Conservation (phyloP, 2,329 filamentous ascomycete genomes). For the Fonsecaea pugnacius region DNA sequence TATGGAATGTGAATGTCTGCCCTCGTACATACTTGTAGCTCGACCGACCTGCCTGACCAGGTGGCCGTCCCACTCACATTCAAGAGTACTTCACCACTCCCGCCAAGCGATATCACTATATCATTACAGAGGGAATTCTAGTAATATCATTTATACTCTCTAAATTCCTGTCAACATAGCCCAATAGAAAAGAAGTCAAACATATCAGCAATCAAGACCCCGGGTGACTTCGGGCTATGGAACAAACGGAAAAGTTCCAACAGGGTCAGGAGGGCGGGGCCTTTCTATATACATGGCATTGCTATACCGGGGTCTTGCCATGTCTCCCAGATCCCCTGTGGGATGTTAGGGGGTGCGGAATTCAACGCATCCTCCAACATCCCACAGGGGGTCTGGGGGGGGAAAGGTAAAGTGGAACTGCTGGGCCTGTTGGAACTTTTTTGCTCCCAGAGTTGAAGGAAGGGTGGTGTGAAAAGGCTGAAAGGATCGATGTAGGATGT, state of each 20-base stretch:
- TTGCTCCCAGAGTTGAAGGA: not conserved
- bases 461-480: not conserved
- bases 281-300: constrained; percentile 3
- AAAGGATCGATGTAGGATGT: not conserved
- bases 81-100: not conserved
- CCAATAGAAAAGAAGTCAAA: not conserved
- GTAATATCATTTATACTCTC: not conserved
- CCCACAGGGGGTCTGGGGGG: not conserved
- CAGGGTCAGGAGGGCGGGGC: constrained; percentile 3
- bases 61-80: not conserved
- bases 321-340: not conserved
- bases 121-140: not conserved
- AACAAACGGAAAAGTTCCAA: not conserved
- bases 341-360: not conserved
- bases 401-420: not conserved
- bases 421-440: not conserved
- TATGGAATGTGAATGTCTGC: not conserved
- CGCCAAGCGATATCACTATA: not conserved
- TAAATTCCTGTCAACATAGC: not conserved
- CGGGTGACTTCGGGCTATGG: not conserved
- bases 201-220: not conserved
- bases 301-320: not conserved
- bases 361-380: not conserved
- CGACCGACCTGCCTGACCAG: not conserved
- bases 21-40: not conserved